These are phyloP conservation scores for Elongisporangium undulatum DNA, from an alignment of 352 stramenopile genomes.

Conservation along the genomic window DNA sequence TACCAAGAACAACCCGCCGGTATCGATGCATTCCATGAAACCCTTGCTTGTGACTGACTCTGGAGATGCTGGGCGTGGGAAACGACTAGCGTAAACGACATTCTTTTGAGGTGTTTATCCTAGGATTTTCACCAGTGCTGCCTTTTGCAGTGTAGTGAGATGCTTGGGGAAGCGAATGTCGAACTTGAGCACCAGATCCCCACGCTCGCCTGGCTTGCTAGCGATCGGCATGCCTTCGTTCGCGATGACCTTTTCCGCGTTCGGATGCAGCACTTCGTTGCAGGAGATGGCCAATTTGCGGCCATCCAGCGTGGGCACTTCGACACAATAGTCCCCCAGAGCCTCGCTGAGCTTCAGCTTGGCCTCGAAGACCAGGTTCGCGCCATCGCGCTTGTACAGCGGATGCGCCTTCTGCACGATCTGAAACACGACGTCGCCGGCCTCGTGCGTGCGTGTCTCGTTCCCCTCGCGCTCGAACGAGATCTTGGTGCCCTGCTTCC, in stretches of 20 bases:
- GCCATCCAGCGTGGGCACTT: slow-evolving; percentile 95
- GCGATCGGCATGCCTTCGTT: slow-evolving; percentile 95
- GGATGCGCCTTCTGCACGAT: slow-evolving; percentile 83
- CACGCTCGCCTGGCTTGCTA: slow-evolving; percentile 49
- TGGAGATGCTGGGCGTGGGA: background rate
- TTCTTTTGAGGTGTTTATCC: slow-evolving; percentile 16
- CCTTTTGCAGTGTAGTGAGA: slow-evolving; percentile 91
- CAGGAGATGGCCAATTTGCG: slow-evolving; percentile 91
- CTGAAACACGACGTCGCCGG: slow-evolving; percentile 93
- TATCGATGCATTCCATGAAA: background rate
- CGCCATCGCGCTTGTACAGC: slow-evolving; percentile 88
- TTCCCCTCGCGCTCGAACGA: slow-evolving; percentile 93
- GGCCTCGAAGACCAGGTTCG: slow-evolving; percentile 91
- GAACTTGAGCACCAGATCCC: slow-evolving; percentile 95
- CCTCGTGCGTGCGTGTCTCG: slow-evolving; percentile 89
- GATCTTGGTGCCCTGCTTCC: slow-evolving; percentile 94
- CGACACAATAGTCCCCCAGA: slow-evolving; percentile 91
- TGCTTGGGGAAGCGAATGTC: slow-evolving; percentile 95
- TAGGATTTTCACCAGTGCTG: slow-evolving; percentile 76
- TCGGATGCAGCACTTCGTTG: slow-evolving; percentile 90
- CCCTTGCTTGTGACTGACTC: background rate
- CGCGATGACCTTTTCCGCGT: slow-evolving; percentile 88
- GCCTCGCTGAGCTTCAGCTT: slow-evolving; percentile 95
- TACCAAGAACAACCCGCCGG: background rate
- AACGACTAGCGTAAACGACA: background rate